Conservation (phyloP, 2,329 filamentous ascomycete genomes). For the Zymoseptoria tritici region DNA sequence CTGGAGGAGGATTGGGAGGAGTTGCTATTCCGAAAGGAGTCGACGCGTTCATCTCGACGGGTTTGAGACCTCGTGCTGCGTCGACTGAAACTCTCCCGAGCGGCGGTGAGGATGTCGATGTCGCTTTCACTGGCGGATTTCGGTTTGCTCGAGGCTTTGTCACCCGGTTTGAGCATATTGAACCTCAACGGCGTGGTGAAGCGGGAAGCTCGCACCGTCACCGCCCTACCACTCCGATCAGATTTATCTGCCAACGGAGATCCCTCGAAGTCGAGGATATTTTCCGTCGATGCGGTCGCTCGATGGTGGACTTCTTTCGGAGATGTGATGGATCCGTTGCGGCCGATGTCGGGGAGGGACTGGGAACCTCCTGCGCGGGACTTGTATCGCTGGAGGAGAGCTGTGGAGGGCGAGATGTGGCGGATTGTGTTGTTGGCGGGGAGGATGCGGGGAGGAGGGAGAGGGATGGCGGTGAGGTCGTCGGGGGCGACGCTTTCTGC, state of each 20-base stretch:
- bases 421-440: background rate
- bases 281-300: too few species aligned
- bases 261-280: background rate
- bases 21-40: conserved; percentile 7
- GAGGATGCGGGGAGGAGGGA: background rate
- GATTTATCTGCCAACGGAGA: background rate
- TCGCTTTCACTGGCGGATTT: background rate
- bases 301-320: too few species aligned
- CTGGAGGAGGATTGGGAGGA: background rate
- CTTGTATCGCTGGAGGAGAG: conserved; percentile 7
- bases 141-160: background rate
- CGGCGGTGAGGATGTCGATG: background rate
- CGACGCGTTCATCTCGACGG: conserved; percentile 10
- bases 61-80: conserved; percentile 8
- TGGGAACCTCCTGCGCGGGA: background rate
- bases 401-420: conserved; percentile 4
- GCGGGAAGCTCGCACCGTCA: too few species aligned
- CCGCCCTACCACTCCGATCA: background rate
- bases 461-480: conserved; percentile 3
- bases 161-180: too few species aligned
- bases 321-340: too few species aligned
- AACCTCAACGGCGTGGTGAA: too few species aligned
- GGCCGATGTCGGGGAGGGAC: background rate
- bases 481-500: background rate
- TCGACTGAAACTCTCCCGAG: background rate